These are phyloP conservation scores for Apiospora kogelbergensis DNA, from an alignment of 2,329 filamentous ascomycete species.

Conservation along the genomic window DNA sequence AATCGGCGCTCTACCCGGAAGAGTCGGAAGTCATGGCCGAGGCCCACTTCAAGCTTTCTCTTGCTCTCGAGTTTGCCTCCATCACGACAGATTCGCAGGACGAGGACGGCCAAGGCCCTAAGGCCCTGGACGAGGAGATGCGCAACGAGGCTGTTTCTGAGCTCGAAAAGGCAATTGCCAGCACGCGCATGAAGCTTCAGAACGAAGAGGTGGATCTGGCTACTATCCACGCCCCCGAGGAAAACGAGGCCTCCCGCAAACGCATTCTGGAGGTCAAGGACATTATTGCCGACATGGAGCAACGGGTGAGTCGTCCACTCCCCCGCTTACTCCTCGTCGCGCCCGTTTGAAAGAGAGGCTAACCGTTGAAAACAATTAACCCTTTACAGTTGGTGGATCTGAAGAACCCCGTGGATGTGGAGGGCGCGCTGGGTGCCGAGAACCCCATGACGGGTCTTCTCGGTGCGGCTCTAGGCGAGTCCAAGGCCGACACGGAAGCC, in stretches of 20 bases:
- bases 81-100: constrained; percentile 60
- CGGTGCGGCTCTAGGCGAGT: constrained; percentile 62
- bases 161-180: constrained; percentile 72
- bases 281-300: constrained; percentile 76
- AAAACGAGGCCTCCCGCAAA: constrained; percentile 62
- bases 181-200: constrained; percentile 69
- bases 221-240: constrained; percentile 62
- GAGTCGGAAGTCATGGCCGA: constrained; percentile 88
- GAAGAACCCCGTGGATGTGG: constrained; percentile 58
- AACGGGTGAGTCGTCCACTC: constrained; percentile 54
- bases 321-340: constrained; percentile 24
- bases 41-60: constrained; percentile 92
- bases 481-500: constrained; percentile 59
- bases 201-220: constrained; percentile 68
- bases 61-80: constrained; percentile 91
- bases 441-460: constrained; percentile 59
- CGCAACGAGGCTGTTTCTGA: constrained; percentile 70
- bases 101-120: constrained; percentile 45
- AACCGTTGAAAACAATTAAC: constrained; percentile 18
- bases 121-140: constrained; percentile 65
- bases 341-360: constrained; percentile 15
- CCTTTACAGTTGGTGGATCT: constrained; percentile 63
- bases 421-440: constrained; percentile 51
- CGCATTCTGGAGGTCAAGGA: constrained; percentile 74
- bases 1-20: constrained; percentile 73